Percentiles rank a stretch among this genome's conserved stretches.
Conservation (phyloP, 352 stramenopile species). For the Globisporangium cystogenes region DNA sequence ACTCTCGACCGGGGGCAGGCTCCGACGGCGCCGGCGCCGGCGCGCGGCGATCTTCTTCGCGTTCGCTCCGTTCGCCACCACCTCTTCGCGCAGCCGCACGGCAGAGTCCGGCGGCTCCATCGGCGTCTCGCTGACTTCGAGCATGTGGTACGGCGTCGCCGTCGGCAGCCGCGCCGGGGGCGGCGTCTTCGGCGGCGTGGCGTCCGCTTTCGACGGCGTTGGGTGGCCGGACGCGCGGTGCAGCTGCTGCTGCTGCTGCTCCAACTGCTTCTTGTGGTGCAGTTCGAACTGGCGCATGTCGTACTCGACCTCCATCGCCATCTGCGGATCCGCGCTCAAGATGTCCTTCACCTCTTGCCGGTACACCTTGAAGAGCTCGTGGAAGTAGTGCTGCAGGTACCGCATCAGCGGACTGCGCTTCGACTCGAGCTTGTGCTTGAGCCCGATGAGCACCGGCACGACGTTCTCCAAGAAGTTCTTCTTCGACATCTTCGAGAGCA, state of each 20-base stretch:
- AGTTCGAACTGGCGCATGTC: constrained; percentile 86
- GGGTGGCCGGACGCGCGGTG: background rate
- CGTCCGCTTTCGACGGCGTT: background rate
- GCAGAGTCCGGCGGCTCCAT: constrained; percentile 13
- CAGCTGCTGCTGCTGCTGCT: constrained; percentile 31
- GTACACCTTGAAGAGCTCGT: constrained; percentile 92
- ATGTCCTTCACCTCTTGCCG: constrained; percentile 93
- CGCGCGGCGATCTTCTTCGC: constrained; percentile 17
- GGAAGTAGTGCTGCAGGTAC: constrained; percentile 93
- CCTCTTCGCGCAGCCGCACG: constrained; percentile 23
- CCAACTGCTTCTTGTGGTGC: constrained; percentile 44
- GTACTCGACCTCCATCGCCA: constrained; percentile 96
- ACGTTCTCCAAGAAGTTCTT: constrained; percentile 98
- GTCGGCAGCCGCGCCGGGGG: constrained; percentile 14
- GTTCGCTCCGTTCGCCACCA: constrained; percentile 13
- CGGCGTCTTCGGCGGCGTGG: constrained; percentile 21
- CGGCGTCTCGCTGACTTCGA: constrained; percentile 35
- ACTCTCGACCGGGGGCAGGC: constrained; percentile 38
- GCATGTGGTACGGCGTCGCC: constrained; percentile 18
- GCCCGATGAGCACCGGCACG: constrained; percentile 93
- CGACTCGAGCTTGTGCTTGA: constrained; percentile 94
- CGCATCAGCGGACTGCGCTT: constrained; percentile 92
- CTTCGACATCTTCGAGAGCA: constrained; percentile 94
- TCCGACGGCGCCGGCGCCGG: constrained; percentile 31
- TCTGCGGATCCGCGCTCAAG: constrained; percentile 89